phyloP scores from a whole-genome alignment of 2,329 filamentous ascomycete species.

The Fusarium decemcellulare region DNA sequence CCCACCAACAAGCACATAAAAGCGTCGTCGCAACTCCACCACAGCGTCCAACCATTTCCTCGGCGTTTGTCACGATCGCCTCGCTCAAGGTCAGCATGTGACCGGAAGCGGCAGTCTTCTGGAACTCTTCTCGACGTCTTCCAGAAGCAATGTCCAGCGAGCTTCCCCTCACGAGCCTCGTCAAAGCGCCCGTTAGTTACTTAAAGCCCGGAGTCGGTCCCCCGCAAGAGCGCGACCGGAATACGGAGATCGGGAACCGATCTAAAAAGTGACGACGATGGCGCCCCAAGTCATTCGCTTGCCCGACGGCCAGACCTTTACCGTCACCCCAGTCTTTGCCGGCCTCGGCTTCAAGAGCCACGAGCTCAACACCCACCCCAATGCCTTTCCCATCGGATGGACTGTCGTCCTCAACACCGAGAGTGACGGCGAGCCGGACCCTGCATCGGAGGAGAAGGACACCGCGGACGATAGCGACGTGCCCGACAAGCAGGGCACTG shows the following conservation, averaged over 20 bases:
- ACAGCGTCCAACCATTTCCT: constrained; percentile 47
- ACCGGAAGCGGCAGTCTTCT: constrained; percentile 44
- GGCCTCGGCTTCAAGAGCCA: constrained; percentile 91
- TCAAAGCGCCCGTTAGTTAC: constrained; percentile 28
- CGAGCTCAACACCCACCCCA: constrained; percentile 77
- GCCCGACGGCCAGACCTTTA: constrained; percentile 89
- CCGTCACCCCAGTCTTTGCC: constrained; percentile 89
- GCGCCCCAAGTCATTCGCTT: constrained; percentile 72
- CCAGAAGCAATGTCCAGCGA: constrained; percentile 27
- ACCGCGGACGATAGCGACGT: constrained; percentile 51
- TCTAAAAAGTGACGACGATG: constrained; percentile 46
- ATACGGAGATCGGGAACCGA: constrained; percentile 22
- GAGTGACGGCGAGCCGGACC: constrained; percentile 31
- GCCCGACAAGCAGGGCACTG: constrained; percentile 34
- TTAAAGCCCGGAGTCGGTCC: constrained; percentile 46
- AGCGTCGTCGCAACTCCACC: constrained; percentile 40
- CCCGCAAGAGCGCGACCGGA: constrained; percentile 34
- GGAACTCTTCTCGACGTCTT: constrained; percentile 41
- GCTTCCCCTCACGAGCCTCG: constrained; percentile 31
- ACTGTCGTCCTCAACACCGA: constrained; percentile 86
- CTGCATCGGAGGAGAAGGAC: constrained; percentile 36
- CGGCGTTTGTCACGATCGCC: constrained; percentile 50
- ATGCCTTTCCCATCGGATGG: constrained; percentile 88
- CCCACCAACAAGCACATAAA: constrained; percentile 30
- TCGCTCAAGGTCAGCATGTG: constrained; percentile 44